Conservation (phyloP, 306 rosid species). For the Mimosa pudica region DNA sequence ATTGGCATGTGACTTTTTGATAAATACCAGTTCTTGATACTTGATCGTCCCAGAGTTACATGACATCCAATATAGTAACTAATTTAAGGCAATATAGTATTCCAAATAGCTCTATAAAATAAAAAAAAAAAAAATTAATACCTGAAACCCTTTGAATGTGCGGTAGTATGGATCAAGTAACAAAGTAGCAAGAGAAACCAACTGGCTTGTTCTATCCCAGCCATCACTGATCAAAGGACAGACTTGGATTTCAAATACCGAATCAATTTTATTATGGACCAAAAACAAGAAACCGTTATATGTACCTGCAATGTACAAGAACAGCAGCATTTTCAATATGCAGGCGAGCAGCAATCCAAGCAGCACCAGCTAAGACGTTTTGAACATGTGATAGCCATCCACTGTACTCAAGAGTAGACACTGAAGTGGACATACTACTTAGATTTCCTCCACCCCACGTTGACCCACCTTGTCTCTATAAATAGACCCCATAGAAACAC, state of each 20-base stretch:
- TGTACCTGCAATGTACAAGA: conserved; percentile 98
- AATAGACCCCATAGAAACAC: conserved; percentile 34
- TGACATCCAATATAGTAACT: background rate
- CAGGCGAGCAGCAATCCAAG: conserved; percentile 98
- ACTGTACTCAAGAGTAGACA: conserved; percentile 92
- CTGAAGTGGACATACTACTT: conserved; percentile 98
- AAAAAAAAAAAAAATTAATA: conserved; percentile 42
- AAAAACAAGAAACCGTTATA: conserved; percentile 16
- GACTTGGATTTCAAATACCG: conserved; percentile 19
- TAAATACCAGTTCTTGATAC: background rate
- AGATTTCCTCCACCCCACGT: conserved; percentile 99
- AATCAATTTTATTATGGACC: conserved; percentile 1
- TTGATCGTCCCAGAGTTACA: background rate
- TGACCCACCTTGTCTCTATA: conserved; percentile 93
- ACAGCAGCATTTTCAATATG: conserved; percentile 89
- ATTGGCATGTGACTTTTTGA: background rate
- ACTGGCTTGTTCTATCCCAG: conserved; percentile 98
- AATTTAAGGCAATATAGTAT: background rate
- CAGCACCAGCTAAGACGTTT: conserved; percentile 90
- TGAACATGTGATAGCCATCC: conserved; percentile 95
- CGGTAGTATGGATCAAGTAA: conserved; percentile 96
- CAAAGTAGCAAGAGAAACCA: conserved; percentile 87
- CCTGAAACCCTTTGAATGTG: conserved; percentile 93
- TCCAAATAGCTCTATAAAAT: background rate
- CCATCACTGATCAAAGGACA: conserved; percentile 73